Evolutionary conservation across 371 early-diverging fungal species (phyloP).

Genomic region (Coemansia sp.): DNA sequence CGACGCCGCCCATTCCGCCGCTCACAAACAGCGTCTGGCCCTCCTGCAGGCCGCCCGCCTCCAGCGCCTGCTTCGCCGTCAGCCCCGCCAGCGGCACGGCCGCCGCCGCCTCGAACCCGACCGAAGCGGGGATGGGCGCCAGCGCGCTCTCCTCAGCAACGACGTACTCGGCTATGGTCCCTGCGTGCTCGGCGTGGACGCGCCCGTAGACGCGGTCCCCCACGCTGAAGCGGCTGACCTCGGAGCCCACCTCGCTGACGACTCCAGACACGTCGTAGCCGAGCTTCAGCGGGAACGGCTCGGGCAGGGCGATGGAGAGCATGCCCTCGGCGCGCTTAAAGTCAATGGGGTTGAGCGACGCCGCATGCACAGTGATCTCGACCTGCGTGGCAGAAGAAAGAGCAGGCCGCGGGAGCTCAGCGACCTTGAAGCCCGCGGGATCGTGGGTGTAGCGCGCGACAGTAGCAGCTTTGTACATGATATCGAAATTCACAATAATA

Average conservation of each 20-base stretch:
- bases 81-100: conserved; percentile 42
- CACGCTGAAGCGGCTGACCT: conserved; percentile 31
- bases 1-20: conserved; percentile 49
- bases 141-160: conserved; percentile 15
- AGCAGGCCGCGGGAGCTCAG: conserved; percentile 9
- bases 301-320: conserved; percentile 21
- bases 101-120: conserved; percentile 34
- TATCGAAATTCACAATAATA: no score
- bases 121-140: conserved; percentile 31
- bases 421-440: conserved; percentile 13
- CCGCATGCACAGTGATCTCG: conserved; percentile 30
- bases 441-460: conserved; percentile 13
- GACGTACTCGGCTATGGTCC: conserved; percentile 27
- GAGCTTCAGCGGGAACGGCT: conserved; percentile 50
- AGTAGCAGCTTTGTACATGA: conserved; percentile 18
- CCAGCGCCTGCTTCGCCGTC: conserved; percentile 46
- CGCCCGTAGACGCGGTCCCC: conserved; percentile 55
- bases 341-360: conserved; percentile 44
- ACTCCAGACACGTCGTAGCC: conserved; percentile 53
- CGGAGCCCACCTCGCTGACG: conserved; percentile 23
- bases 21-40: conserved; percentile 33
- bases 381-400: conserved; percentile 15
- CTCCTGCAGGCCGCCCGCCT: conserved; percentile 9
- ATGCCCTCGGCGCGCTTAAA: conserved; percentile 34
- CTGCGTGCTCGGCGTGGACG: conserved; percentile 13